Evolutionary conservation across 1,284 basidiomycete genomes (phyloP).

Genomic region (Vanrija sp.): DNA sequence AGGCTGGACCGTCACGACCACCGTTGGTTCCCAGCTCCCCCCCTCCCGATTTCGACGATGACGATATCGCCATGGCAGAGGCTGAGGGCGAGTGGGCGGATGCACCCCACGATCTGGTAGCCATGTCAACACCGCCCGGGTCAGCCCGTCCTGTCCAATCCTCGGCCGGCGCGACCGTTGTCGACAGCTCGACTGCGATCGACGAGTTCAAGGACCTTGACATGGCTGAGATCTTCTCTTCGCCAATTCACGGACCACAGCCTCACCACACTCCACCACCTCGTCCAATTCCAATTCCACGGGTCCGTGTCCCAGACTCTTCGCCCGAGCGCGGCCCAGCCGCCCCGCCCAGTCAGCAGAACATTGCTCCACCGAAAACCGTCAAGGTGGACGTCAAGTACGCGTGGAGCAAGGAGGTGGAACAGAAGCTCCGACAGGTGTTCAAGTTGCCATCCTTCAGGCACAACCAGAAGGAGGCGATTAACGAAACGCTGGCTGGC

Average conservation of each 20-base stretch:
- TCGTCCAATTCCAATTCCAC: no score
- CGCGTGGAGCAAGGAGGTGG: conserved; percentile 59
- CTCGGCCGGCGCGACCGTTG: background rate
- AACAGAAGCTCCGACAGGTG: conserved; percentile 58
- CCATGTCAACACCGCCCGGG: conserved; percentile 21
- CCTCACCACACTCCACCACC: conserved; percentile 2
- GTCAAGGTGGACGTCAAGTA: conserved; percentile 34
- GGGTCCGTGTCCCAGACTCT: background rate
- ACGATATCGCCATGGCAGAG: conserved; percentile 31
- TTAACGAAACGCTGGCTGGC: conserved; percentile 70
- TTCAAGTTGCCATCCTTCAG: conserved; percentile 74
- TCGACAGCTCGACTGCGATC: conserved; percentile 9
- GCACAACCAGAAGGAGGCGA: conserved; percentile 79
- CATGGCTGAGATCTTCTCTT: conserved; percentile 27
- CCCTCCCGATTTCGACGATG: conserved; percentile 23
- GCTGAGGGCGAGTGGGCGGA: conserved; percentile 5
- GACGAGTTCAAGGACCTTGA: conserved; percentile 26
- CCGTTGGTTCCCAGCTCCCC: conserved; percentile 8
- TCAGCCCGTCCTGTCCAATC: background rate
- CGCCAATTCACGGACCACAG: conserved; percentile 10
- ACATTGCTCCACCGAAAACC: background rate
- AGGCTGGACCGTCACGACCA: conserved; percentile 10
- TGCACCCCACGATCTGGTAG: conserved; percentile 18
- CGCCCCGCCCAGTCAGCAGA: no score
- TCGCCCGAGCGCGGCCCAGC: background rate